Evolutionary conservation across 2,329 filamentous ascomycete genomes (phyloP).

Genomic region (Epichloe bromicola): DNA sequence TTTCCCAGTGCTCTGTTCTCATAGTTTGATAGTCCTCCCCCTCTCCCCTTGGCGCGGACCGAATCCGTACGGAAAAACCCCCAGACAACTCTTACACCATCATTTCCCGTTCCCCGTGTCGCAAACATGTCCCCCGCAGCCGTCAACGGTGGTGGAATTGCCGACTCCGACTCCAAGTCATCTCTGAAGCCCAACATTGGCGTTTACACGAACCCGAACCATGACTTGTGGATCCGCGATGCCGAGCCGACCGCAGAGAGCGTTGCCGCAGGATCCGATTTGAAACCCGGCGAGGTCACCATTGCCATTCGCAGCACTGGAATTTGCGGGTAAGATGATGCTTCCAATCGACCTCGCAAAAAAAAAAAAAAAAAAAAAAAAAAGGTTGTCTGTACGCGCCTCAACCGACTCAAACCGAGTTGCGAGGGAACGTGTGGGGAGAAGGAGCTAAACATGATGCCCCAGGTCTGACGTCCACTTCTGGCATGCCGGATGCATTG

Average conservation of each 20-base stretch:
- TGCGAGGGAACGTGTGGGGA: too few species aligned
- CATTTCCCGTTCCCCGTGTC: not conserved
- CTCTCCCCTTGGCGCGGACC: too few species aligned
- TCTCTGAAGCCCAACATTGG: conserved; percentile 72
- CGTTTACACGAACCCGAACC: conserved; percentile 86
- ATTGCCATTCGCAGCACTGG: conserved; percentile 86
- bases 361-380: too few species aligned
- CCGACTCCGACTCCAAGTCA: conserved; percentile 12
- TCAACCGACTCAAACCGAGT: too few species aligned
- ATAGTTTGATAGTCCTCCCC: not conserved
- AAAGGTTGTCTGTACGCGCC: too few species aligned
- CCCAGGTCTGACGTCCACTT: conserved; percentile 85
- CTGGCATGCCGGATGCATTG: conserved; percentile 91
- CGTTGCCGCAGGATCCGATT: conserved; percentile 50
- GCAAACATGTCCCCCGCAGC: conserved; percentile 2
- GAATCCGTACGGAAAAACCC: not conserved
- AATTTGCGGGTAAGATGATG: conserved; percentile 67
- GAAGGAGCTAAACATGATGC: not conserved
- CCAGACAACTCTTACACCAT: not conserved
- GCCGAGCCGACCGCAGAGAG: conserved; percentile 64
- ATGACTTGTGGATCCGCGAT: conserved; percentile 80
- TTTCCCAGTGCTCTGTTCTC: too few species aligned
- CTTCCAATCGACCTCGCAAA: too few species aligned
- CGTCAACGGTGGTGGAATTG: conserved; percentile 2
- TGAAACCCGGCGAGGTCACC: conserved; percentile 75